A percentile compares a stretch with the other conserved stretches of the same genome.
phyloP scores from a whole-genome alignment of 148 eudicot genomes.

The Cornus florida region DNA sequence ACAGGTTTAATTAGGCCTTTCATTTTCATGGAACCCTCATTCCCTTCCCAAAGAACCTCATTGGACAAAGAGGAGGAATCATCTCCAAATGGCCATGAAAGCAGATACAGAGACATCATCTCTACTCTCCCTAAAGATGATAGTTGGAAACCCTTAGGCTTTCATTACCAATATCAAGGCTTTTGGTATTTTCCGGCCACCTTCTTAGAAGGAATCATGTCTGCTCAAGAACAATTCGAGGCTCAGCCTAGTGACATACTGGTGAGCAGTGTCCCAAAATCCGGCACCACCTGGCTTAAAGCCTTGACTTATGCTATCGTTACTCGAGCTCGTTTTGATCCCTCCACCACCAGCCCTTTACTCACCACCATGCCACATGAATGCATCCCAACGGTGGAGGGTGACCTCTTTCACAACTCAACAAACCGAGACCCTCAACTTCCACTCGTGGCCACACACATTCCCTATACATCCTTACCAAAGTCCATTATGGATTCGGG shows the following conservation, averaged over 20 bases:
- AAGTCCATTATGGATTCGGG: background rate
- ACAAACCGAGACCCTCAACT: background rate
- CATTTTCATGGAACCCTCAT: too few species aligned
- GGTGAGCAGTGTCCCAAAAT: background rate
- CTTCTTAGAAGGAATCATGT: background rate
- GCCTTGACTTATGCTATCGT: background rate
- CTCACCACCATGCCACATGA: background rate
- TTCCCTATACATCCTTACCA: background rate
- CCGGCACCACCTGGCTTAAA: background rate
- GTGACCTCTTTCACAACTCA: background rate
- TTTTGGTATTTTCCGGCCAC: background rate
- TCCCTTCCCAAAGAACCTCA: too few species aligned
- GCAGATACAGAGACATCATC: too few species aligned
- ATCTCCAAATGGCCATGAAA: too few species aligned
- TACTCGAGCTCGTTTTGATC: background rate
- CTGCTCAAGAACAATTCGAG: background rate
- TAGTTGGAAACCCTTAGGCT: background rate
- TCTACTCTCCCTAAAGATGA: too few species aligned
- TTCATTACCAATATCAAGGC: background rate
- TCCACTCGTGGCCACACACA: background rate
- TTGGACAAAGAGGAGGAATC: too few species aligned
- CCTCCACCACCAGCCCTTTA: background rate
- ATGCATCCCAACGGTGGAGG: background rate
- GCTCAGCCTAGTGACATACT: background rate
- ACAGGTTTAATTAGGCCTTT: too few species aligned